A percentile compares a stretch with the other conserved stretches of the same genome.
phyloP scores from a whole-genome alignment of 495 filamentous ascomycete genomes.

The Penicillium samsonianum region DNA sequence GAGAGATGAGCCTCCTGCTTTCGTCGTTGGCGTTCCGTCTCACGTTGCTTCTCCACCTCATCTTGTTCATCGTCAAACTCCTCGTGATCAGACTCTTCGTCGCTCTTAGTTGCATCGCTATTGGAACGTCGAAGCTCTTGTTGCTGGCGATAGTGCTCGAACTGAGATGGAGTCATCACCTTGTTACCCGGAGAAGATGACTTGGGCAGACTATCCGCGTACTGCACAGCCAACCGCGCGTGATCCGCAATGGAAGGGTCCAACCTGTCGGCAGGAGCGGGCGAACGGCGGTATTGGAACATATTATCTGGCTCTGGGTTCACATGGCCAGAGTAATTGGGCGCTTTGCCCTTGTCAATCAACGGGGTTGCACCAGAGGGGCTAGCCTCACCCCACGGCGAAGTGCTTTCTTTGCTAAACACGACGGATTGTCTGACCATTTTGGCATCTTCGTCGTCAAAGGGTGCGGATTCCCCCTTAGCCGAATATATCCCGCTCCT shows the following conservation, averaged over 20 bases:
- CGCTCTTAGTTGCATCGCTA: conserved; percentile 49
- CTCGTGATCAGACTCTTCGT: conserved; percentile 47
- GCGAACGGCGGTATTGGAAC: conserved; percentile 27
- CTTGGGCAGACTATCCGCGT: conserved; percentile 44
- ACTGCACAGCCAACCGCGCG: conserved; percentile 55
- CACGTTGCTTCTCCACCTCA: conserved; percentile 71
- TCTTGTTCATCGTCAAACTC: conserved; percentile 87
- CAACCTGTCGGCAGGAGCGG: conserved; percentile 42
- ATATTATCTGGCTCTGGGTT: conserved; percentile 23
- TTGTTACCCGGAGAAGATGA: conserved; percentile 57
- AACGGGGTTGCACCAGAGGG: conserved; percentile 48
- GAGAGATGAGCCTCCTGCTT: conserved; percentile 91
- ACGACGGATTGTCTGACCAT: conserved; percentile 63
- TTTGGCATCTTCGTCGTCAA: conserved; percentile 69
- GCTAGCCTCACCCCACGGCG: conserved; percentile 27
- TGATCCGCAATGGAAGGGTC: conserved; percentile 56
- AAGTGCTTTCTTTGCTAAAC: conserved; percentile 39
- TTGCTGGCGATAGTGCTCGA: conserved; percentile 78
- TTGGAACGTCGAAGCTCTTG: conserved; percentile 65
- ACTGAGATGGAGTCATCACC: conserved; percentile 87
- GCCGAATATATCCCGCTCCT: conserved; percentile 49
- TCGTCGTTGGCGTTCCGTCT: conserved; percentile 71
- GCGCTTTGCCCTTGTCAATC: conserved; percentile 41
- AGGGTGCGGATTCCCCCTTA: conserved; percentile 43
- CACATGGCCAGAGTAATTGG: conserved; percentile 11